These are phyloP conservation scores for Rhizopogon vulgaris DNA, from an alignment of 768 basidiomycete genomes.

Conservation along the genomic window DNA sequence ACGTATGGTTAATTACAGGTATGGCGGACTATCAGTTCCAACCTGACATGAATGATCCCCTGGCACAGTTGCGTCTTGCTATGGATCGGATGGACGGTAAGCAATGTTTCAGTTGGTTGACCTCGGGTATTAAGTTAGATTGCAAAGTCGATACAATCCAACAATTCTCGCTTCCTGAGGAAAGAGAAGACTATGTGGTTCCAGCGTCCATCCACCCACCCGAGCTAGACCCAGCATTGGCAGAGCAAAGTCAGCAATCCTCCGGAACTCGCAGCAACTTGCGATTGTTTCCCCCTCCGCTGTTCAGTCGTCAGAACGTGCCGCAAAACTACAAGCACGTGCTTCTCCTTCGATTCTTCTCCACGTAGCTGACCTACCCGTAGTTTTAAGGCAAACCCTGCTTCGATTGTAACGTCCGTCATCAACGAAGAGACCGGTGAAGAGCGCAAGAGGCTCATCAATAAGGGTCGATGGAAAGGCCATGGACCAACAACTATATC, in stretches of 20 bases:
- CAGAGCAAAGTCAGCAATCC: slow-evolving; percentile 8
- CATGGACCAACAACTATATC: slow-evolving; percentile 68
- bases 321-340: slow-evolving; percentile 76
- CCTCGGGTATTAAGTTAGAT: slow-evolving; percentile 5
- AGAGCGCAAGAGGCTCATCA: slow-evolving; percentile 79
- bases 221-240: slow-evolving; percentile 48
- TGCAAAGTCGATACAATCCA: slow-evolving; percentile 64
- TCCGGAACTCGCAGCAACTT: slow-evolving; percentile 46
- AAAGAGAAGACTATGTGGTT: slow-evolving; percentile 57
- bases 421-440: slow-evolving; percentile 74
- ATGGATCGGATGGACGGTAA: slow-evolving; percentile 83
- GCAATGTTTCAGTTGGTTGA: slow-evolving; percentile 9
- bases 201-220: slow-evolving; percentile 25
- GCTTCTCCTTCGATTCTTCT: neutral
- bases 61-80: slow-evolving; percentile 60
- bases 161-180: slow-evolving; percentile 61
- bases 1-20: slow-evolving; percentile 36
- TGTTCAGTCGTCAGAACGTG: slow-evolving; percentile 79
- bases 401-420: slow-evolving; percentile 62
- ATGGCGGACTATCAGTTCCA: slow-evolving; percentile 94
- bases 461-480: slow-evolving; percentile 81
- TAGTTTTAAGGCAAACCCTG: slow-evolving; percentile 75
- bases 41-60: slow-evolving; percentile 65
- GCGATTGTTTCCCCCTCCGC: slow-evolving; percentile 79
- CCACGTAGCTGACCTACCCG: neutral